Base-by-base conservation (phyloP, 2,329 filamentous ascomycete species). In the Fusarium duplospermum region DNA sequence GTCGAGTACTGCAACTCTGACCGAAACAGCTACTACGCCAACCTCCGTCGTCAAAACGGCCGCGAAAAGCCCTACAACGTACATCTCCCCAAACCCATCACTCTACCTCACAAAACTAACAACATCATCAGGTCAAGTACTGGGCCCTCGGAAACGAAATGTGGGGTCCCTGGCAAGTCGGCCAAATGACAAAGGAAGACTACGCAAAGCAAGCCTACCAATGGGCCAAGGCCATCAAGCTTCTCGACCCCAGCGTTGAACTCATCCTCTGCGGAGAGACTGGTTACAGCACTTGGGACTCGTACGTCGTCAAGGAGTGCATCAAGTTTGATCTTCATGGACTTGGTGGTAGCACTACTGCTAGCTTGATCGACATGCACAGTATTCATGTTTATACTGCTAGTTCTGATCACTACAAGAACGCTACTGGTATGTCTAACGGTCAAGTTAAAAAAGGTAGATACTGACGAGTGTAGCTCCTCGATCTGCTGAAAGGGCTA, bases 1-100 rank as follows among this genome's bases (percentile, higher is more conserved):
- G 86, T 96, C 22, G 94, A 96, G 80, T 96, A 96, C 85, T 96
- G 94, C 86, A 96, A 96, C 83, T 91, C 91, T 3, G 89, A 88
- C n/a, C 86, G 88, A 64, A 89, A 95, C 82, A 95, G 93, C 11
- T 89, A 96, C 85, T 96, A 94, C 81, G 94, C 94, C 71, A 95
- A 96, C 80, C 86, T 95, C 59, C 90, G 94, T 35, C 89, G 94
- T 14, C 87, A 92, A 76, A 92, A 96, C 82, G 94, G 94, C 13
- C 91, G 89, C 35, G 87, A 92, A 65, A 89, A 94, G 83, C 94
- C 94, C 6, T 96, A 96, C 83, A 91, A 92, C 68, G 82, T 80
- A 64, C 20, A 67, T 61, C 3, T 3, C 11, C 11, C 13, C n/a
- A 6, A 1, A 7, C 7, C 1, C 11, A 13, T 14, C 31, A 33